These are phyloP conservation scores for Coleophoma cylindrospora DNA, from an alignment of 2,329 filamentous ascomycete genomes.

Conservation along the genomic window DNA sequence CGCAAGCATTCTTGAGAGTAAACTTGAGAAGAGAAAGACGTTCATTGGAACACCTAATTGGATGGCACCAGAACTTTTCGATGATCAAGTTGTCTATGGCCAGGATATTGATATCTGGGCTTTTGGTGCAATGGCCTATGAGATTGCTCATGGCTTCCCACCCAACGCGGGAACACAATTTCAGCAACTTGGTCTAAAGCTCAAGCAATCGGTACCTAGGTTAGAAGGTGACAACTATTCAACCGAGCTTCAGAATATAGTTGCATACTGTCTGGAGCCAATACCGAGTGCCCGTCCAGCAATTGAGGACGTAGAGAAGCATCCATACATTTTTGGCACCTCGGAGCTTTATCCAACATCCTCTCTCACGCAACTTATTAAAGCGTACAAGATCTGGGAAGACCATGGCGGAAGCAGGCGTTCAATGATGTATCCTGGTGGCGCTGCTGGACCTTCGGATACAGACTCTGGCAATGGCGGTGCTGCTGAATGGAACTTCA, in stretches of 20 bases:
- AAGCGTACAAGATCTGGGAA: constrained; percentile 72
- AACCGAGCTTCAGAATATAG: constrained; percentile 59
- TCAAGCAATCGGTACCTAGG: constrained; percentile 59
- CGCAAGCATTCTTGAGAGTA: constrained; percentile 70
- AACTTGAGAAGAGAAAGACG: constrained; percentile 72
- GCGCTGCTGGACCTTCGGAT: constrained; percentile 39
- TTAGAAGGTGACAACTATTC: constrained; percentile 71
- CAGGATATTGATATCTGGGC: constrained; percentile 81
- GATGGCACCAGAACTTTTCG: constrained; percentile 80
- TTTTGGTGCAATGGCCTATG: constrained; percentile 74
- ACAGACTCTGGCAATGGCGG: constrained; percentile 34
- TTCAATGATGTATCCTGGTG: constrained; percentile 56
- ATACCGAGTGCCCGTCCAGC: constrained; percentile 64
- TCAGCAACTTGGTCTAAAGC: constrained; percentile 45
- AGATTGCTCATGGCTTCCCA: constrained; percentile 74
- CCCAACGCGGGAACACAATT: constrained; percentile 55
- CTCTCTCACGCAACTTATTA: constrained; percentile 59
- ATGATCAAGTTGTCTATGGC: constrained; percentile 59
- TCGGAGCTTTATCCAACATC: constrained; percentile 58
- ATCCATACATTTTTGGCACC: constrained; percentile 64
- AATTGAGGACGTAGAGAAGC: constrained; percentile 64
- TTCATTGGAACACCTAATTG: constrained; percentile 80
- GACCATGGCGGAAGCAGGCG: constrained; percentile 65
- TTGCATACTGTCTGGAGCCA: constrained; percentile 68
- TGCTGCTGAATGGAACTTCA: constrained; percentile 63